Evolutionary conservation across 352 stramenopile genomes (phyloP), one percentile per base, ranked within the genome.

Genomic region (Phytophthora sojae): DNA sequence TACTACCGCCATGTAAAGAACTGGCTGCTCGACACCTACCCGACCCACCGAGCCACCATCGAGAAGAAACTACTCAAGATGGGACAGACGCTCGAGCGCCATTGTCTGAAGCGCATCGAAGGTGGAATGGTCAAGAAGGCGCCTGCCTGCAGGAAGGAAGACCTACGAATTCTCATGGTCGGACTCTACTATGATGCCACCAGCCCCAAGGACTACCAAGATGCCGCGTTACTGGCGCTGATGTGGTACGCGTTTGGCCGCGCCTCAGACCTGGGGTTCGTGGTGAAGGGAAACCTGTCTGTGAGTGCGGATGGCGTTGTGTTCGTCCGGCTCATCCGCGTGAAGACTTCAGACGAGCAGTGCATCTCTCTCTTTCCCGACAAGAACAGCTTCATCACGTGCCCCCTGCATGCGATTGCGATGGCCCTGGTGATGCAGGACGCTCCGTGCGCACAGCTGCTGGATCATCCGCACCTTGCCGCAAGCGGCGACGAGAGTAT

Each of bases 1-100:
- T 76, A 71, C 63, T 72, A 68, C 11, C 45, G 52, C 0, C 62
- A 72, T 19, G 62, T 68, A 1, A 76, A 71, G 11, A 64, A 68
- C 35, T 72, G 57, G 69, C 12, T 63, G 45, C 54, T 76, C 4
- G 59, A 63, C 12, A 42, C 12, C 25, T 76, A 63, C 12, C 69
- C 54, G 4, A 57, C 54, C 8, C 35, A 55, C 37, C 39, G 47
- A 1, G 5, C 32, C 6, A 1, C n/a, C 2, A 69, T 77, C 29
- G 58, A 77, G 25, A 66, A 57, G 21, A 59, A 60, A 19, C 42
- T 76, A 35, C 32, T 71, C 4, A 55, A 68, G 15, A 59, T 64
- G 54, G 53, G 9, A 4, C 55, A 62, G 19, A 72, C 45, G 0
- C 52, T 73, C 2, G 69, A 69, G 11, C 32, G 52, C 0, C 47